Percentiles rank a stretch among this genome's conserved stretches.
These are phyloP conservation scores for Cenococcum geophilum DNA, from an alignment of 495 filamentous ascomycete genomes.

Conservation along the genomic window DNA sequence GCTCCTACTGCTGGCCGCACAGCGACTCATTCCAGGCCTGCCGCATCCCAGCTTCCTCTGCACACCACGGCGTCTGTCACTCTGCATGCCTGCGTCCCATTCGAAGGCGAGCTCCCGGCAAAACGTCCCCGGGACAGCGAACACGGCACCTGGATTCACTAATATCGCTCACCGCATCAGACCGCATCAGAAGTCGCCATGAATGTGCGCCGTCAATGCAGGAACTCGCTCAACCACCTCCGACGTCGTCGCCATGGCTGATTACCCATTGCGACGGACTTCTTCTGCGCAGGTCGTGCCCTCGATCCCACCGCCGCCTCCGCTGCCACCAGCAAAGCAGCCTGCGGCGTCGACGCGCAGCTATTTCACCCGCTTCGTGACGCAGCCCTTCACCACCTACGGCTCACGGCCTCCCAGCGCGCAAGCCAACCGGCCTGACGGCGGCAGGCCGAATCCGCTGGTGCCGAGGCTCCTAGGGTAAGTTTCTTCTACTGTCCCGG, in stretches of 20 bases:
- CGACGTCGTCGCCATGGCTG: conserved; percentile 39
- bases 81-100: background rate
- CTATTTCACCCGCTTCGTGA: conserved; percentile 50
- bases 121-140: background rate
- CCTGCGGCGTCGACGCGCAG: conserved; percentile 45
- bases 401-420: conserved; percentile 52
- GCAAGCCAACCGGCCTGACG: conserved; percentile 34
- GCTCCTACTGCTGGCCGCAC: background rate
- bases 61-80: background rate
- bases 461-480: conserved; percentile 26
- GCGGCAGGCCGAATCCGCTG: conserved; percentile 26
- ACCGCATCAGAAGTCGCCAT: background rate
- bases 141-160: background rate
- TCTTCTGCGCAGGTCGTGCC: conserved; percentile 37
- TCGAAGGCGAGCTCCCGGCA: background rate
- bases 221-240: background rate
- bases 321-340: conserved; percentile 47
- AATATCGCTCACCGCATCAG: conserved; percentile 1
- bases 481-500: conserved; percentile 8
- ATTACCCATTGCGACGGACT: conserved; percentile 36
- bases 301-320: conserved; percentile 45
- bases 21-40: background rate
- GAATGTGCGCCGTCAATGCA: background rate
- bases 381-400: conserved; percentile 50
- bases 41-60: background rate